Base-by-base conservation (phyloP, 2,329 filamentous ascomycete genomes). In the Ceratocystis harringtonii region DNA sequence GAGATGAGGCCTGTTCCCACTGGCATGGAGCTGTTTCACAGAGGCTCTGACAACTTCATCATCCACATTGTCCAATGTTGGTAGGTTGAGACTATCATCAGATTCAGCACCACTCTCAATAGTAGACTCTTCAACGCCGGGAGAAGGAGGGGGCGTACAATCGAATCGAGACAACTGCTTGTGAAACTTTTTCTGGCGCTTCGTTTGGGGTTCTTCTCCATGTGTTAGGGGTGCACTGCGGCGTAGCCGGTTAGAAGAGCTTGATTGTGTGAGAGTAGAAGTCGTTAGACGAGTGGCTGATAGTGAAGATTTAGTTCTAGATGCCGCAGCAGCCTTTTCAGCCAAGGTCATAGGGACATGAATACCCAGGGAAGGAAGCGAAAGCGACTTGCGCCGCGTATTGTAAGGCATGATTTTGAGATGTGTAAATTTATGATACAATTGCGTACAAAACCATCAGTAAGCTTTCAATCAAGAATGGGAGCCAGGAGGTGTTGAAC, bases 21-120 rank as follows among this genome's bases (percentile, higher is more conserved):
- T 95, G 74, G 88, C 88, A 75, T 96, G 87, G 65, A 99, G 79
- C 76, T 95, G 91, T 70, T 89, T 78, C 71, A 97, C 90, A 61
- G 95, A 90, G 17, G 85, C 90, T 73, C 95, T 87, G 63, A 99
- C 92, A 71, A 99, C 95, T 72, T 96, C 91, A 75, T 99, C 94
- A 73, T 92, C 90, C 76, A 97, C 92, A 48, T 85, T 84, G 69
- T 91, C 86, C 63, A 90, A 82, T 74, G 95, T 88, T 55, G 61
- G 50, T 25, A 52, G 32, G 72, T 94, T 83, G 72, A 95, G 90
- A n/a, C 85, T 90, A 73, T 95, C 87, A 64, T 97, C 92, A 70
- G 97, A 95, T 72, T 95, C 91, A 75, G 97, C 90, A 76, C 96
- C 92, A 50, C 85, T 84, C 70, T 91, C 86, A 63, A 90, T 82